Percentiles rank a stretch among this genome's conserved stretches.
phyloP scores from a whole-genome alignment of 192 early-diverging fungal genomes.

The Coemansia sp. region DNA sequence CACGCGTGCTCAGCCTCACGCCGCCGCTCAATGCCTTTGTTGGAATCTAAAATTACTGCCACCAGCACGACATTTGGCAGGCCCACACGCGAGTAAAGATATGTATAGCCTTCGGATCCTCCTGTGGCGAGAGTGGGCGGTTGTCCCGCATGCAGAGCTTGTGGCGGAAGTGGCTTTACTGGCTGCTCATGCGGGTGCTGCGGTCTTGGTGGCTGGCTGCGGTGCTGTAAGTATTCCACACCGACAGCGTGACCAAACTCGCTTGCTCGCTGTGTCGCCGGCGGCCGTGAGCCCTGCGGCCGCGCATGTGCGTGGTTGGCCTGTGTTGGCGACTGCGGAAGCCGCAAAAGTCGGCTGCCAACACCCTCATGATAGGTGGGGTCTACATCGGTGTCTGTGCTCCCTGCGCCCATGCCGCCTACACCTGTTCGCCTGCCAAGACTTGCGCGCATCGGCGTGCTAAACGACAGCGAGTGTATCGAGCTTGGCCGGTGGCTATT shows the following conservation, averaged over 20 bases:
- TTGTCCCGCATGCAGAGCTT: background rate
- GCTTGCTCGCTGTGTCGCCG: slow-evolving; percentile 9
- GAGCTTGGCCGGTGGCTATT: slow-evolving; percentile 20
- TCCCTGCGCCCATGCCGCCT: no score
- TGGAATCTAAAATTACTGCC: slow-evolving; percentile 40
- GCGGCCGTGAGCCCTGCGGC: slow-evolving; percentile 9
- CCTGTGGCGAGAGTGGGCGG: slow-evolving; percentile 12
- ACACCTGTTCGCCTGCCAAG: slow-evolving; percentile 9
- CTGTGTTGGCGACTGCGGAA: slow-evolving; percentile 1
- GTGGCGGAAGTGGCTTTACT: slow-evolving; percentile 8
- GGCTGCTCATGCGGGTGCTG: slow-evolving; percentile 7
- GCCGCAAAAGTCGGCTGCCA: slow-evolving; percentile 7
- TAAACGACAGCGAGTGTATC: slow-evolving; percentile 40
- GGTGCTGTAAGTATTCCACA: slow-evolving; percentile 12
- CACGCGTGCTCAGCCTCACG: slow-evolving; percentile 47
- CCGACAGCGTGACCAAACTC: slow-evolving; percentile 11
- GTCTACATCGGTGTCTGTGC: background rate
- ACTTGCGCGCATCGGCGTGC: slow-evolving; percentile 38
- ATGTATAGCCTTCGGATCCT: slow-evolving; percentile 42
- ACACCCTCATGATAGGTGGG: background rate
- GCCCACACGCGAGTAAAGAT: slow-evolving; percentile 47
- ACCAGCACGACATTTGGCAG: slow-evolving; percentile 45
- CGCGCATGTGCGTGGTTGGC: background rate
- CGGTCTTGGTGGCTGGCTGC: slow-evolving; percentile 14
- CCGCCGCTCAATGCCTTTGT: slow-evolving; percentile 39